A percentile compares a stretch with the other conserved stretches of the same genome.
Conservation (phyloP, 1,284 basidiomycete species). For the Veloboletus limbatus region DNA sequence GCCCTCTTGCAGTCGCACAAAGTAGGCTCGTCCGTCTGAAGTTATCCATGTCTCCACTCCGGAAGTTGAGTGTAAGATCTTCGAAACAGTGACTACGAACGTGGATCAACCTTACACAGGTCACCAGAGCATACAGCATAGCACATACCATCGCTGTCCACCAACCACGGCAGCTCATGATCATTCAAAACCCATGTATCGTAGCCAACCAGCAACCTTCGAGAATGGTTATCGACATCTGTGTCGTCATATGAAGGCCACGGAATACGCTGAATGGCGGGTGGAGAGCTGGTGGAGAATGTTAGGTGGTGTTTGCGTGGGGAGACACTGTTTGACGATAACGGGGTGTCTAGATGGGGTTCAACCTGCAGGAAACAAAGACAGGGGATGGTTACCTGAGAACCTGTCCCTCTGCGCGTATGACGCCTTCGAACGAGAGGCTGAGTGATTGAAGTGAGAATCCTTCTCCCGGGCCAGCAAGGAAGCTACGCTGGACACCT, state of each 20-base stretch:
- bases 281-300: slow-evolving; percentile 69
- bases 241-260: slow-evolving; percentile 64
- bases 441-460: slow-evolving; percentile 60
- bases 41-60: slow-evolving; percentile 78
- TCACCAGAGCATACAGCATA: background rate
- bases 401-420: slow-evolving; percentile 73
- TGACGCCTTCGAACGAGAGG: slow-evolving; percentile 78
- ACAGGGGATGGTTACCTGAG: slow-evolving; percentile 48
- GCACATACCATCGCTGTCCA: slow-evolving; percentile 62
- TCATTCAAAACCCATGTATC: slow-evolving; percentile 74
- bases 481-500: slow-evolving; percentile 62
- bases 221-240: slow-evolving; percentile 31
- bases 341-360: background rate
- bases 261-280: slow-evolving; percentile 74
- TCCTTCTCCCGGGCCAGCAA: slow-evolving; percentile 78
- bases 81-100: slow-evolving; percentile 52
- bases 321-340: slow-evolving; percentile 54
- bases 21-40: slow-evolving; percentile 76
- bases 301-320: slow-evolving; percentile 64
- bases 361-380: slow-evolving; percentile 2
- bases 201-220: slow-evolving; percentile 40
- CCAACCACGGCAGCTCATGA: slow-evolving; percentile 68
- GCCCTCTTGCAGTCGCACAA: slow-evolving; percentile 59
- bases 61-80: slow-evolving; percentile 55
- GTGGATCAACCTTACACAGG: background rate